Base-by-base conservation (phyloP, 805 yeast genomes). In the Yarrowia sp. region DNA sequence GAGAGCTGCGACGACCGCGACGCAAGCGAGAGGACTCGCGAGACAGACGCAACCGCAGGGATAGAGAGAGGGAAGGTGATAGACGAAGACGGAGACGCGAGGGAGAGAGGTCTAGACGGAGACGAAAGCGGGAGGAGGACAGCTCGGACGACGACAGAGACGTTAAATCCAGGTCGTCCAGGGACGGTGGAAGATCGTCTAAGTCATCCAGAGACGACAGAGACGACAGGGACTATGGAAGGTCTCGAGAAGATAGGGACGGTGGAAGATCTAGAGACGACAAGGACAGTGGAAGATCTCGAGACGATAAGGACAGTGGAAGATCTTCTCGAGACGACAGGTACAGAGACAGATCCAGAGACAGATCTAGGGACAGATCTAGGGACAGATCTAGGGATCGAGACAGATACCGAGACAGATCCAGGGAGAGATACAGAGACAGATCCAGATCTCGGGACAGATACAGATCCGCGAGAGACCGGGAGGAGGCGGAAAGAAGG, bases 321-420 rank as follows among this genome's bases (percentile, higher is more conserved):
- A 21, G 63, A 29, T 44, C 65, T 24, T 22, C 44, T 3, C 27
- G 62, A 35, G 41, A 33, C n/a, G n/a, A n/a, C 22, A 24, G 13
- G 8, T n/a, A n/a, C 10, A 25, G 60, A 24, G 32, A 35, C 14
- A 18, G 58, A 18, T 29, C 24, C 13, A 12, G 56, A 32, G 39
- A 46, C 3, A 7, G 38, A 5, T 46, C 18, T 8, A 31, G 55
- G 5, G 36, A 47, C 2, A 14, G 56, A n/a, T 32, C 31, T 27
- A 16, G 33, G n/a, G 51, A 44, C 7, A 7, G 47, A 7, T 25
- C 33, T 3, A 14, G 33, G 2, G 55, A 47, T 5, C 27, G 27
- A 16, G 41, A 19, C 36, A 31, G 35, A 13, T 18, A 16, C 1
- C 27, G 62, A 18, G 61, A 39, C 12, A 19, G 55, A 4, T 55